Conservation (phyloP, 1,139 yeast genomes). For the Martiniozyma asiatica region DNA sequence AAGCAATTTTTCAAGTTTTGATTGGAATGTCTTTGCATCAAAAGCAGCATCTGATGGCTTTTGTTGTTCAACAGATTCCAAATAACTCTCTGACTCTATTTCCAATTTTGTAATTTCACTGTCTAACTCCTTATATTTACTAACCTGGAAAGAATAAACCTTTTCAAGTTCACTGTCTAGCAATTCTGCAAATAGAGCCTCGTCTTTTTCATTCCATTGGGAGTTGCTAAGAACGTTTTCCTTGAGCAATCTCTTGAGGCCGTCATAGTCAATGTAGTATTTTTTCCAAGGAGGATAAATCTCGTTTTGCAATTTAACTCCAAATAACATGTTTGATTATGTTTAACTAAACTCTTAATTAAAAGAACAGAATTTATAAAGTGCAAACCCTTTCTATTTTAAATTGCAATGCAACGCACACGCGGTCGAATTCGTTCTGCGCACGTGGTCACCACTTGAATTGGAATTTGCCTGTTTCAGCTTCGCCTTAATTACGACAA, state of each 20-base stretch:
- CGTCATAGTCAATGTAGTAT: constrained; percentile 69
- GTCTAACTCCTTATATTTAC: constrained; percentile 59
- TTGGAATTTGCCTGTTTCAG: too few relatives aligned
- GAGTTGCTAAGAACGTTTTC: constrained; percentile 48
- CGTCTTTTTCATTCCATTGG: constrained; percentile 71
- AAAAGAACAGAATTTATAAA: too few relatives aligned
- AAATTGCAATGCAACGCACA: too few relatives aligned
- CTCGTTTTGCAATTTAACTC: constrained; percentile 71
- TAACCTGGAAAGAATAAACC: constrained; percentile 78
- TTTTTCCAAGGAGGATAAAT: constrained; percentile 82
- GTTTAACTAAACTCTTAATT: too few relatives aligned
- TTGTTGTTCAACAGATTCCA: constrained; percentile 15
- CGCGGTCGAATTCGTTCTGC: too few relatives aligned
- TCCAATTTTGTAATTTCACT: constrained; percentile 56
- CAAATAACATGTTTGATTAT: constrained; percentile 95
- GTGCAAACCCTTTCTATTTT: too few relatives aligned
- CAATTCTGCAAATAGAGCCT: constrained; percentile 66
- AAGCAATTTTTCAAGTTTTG: constrained; percentile 59
- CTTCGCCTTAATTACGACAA: too few relatives aligned
- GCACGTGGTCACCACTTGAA: too few relatives aligned
- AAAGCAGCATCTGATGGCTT: constrained; percentile 27
- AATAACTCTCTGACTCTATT: constrained; percentile 25
- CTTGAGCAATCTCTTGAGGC: constrained; percentile 67
- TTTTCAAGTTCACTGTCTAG: constrained; percentile 81
- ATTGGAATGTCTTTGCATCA: constrained; percentile 46